These are phyloP conservation scores for Dactylellina sp. DNA, from an alignment of 2,329 filamentous ascomycete species.

Conservation along the genomic window DNA sequence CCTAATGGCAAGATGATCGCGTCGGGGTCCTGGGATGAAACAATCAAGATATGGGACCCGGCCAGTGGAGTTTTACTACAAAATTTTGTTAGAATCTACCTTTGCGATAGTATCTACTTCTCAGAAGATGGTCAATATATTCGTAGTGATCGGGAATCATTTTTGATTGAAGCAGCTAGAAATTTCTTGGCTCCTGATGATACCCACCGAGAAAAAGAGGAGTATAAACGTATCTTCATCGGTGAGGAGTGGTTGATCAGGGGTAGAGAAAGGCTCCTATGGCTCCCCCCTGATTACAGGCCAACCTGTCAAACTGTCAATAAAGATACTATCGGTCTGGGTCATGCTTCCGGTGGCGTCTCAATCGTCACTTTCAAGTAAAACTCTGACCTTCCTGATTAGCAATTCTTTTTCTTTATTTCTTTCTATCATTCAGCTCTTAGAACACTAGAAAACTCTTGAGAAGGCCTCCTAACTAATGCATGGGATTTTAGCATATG, in stretches of 20 bases:
- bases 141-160: neutral
- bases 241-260: slow-evolving; percentile 3
- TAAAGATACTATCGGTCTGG: neutral
- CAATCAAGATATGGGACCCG: slow-evolving; percentile 62
- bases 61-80: slow-evolving; percentile 63
- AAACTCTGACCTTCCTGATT: neutral
- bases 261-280: slow-evolving; percentile 9
- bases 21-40: slow-evolving; percentile 59
- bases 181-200: neutral
- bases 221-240: neutral
- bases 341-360: neutral
- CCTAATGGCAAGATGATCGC: slow-evolving; percentile 19
- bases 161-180: neutral
- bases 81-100: no score
- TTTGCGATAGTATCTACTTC: neutral
- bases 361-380: slow-evolving; percentile 10
- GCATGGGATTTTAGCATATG: no score
- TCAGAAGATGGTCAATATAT: slow-evolving; percentile 11
- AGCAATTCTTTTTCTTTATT: no score
- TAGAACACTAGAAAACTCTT: no score
- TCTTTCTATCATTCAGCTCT: no score
- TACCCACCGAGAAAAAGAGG: neutral
- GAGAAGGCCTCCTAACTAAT: no score
- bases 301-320: neutral
- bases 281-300: slow-evolving; percentile 14